phyloP scores from a whole-genome alignment of 163 green algal species.

The Scenedesmus sp. region DNA sequence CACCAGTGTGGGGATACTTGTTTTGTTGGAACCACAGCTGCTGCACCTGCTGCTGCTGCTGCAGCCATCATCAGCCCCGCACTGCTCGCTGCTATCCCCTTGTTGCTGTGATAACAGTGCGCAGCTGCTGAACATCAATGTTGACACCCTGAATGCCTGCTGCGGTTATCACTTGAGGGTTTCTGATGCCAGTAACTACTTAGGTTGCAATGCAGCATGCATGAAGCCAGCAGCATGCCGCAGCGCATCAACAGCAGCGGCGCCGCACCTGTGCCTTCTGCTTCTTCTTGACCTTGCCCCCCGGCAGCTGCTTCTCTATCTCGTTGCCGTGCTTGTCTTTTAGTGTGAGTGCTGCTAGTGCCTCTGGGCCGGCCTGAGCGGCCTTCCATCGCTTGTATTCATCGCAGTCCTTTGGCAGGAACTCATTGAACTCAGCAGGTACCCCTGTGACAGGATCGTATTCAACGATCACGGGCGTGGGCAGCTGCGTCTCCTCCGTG shows the following conservation, averaged over 20 bases:
- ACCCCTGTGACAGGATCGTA: slow-evolving; percentile 92
- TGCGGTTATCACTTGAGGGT: too few relatives aligned
- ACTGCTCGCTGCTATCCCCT: not conserved
- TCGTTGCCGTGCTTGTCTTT: slow-evolving; percentile 66
- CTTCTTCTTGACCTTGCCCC: slow-evolving; percentile 85
- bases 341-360: slow-evolving; percentile 61
- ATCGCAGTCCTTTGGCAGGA: slow-evolving; percentile 80
- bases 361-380: slow-evolving; percentile 60
- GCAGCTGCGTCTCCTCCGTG: not conserved
- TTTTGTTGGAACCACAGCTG: too few relatives aligned
- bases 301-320: slow-evolving; percentile 79
- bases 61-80: not conserved
- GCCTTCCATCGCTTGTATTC: slow-evolving; percentile 92
- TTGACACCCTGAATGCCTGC: too few relatives aligned
- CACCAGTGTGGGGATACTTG: too few relatives aligned
- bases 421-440: slow-evolving; percentile 92
- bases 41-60: not conserved
- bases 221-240: not conserved
- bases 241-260: not conserved
- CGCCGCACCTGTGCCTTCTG: slow-evolving; percentile 61
- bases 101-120: not conserved
- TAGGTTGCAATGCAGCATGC: not conserved
- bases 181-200: not conserved
- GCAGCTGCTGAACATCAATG: too few relatives aligned
- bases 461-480: slow-evolving; percentile 66